Evolutionary conservation across 768 basidiomycete genomes (phyloP).

Genomic region (Hericium coralloides): DNA sequence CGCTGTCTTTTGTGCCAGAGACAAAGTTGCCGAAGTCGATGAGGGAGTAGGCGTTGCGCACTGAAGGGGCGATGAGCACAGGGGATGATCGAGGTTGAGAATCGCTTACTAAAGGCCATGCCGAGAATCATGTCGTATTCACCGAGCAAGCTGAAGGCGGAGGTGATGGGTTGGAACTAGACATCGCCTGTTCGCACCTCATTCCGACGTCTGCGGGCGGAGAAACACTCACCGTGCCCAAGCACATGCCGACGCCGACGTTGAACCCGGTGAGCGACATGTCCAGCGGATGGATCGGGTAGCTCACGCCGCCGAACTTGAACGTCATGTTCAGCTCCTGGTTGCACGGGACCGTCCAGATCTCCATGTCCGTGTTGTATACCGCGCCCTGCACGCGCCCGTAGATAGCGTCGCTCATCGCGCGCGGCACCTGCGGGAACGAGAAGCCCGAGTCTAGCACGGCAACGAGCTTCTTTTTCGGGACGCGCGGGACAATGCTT

Average conservation of each 20-base stretch:
- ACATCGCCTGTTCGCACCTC: slow-evolving; percentile 1
- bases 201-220: not conserved
- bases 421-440: slow-evolving; percentile 62
- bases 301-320: slow-evolving; percentile 59
- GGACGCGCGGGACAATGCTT: slow-evolving; percentile 64
- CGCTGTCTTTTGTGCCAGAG: slow-evolving; percentile 33
- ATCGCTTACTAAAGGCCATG: slow-evolving; percentile 62
- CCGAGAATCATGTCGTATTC: slow-evolving; percentile 80
- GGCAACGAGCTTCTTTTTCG: slow-evolving; percentile 53
- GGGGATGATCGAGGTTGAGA: not conserved
- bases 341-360: slow-evolving; percentile 70
- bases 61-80: slow-evolving; percentile 26
- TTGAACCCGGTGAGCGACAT: slow-evolving; percentile 34
- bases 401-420: slow-evolving; percentile 74
- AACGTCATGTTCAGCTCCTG: slow-evolving; percentile 65
- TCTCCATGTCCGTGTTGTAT: slow-evolving; percentile 43
- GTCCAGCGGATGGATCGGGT: slow-evolving; percentile 71
- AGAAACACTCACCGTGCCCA: slow-evolving; percentile 49
- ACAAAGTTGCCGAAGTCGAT: slow-evolving; percentile 65
- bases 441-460: slow-evolving; percentile 72
- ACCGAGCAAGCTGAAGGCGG: slow-evolving; percentile 68
- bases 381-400: slow-evolving; percentile 67
- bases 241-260: slow-evolving; percentile 47
- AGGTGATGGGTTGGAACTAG: slow-evolving; percentile 78
- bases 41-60: slow-evolving; percentile 68